Conservation (phyloP, 2,329 filamentous ascomycete species). For the Coniochaeta sp. region DNA sequence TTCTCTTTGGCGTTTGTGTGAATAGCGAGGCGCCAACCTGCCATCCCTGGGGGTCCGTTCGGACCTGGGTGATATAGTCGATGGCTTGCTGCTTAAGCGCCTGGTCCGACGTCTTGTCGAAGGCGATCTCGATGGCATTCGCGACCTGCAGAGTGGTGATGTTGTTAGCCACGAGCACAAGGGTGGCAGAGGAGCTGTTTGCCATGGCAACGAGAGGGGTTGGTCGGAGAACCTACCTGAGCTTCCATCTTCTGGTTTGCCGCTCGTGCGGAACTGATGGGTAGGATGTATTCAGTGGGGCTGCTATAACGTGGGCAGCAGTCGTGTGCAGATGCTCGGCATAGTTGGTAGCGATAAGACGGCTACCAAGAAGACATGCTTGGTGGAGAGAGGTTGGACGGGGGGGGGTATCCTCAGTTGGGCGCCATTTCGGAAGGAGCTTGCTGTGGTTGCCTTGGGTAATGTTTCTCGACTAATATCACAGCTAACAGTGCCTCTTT, state of each 20-base stretch:
- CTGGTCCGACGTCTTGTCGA: conserved; percentile 70
- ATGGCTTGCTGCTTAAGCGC: conserved; percentile 75
- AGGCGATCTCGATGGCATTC: conserved; percentile 92
- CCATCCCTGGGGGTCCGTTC: conserved; percentile 79
- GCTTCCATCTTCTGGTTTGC: conserved; percentile 3
- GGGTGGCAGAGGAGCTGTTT: background rate
- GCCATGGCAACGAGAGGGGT: background rate
- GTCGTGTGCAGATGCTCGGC: conserved; percentile 13
- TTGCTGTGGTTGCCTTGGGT: background rate
- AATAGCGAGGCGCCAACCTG: conserved; percentile 85
- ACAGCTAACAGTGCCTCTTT: background rate
- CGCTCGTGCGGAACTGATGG: conserved; percentile 6
- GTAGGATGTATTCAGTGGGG: conserved; percentile 7
- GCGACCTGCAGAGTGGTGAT: conserved; percentile 57
- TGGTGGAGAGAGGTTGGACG: conserved; percentile 2
- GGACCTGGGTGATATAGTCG: conserved; percentile 71
- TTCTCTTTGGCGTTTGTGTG: conserved; percentile 64
- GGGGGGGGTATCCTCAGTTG: conserved; percentile 12
- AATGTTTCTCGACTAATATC: background rate
- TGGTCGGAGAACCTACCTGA: background rate
- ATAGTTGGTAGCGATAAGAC: conserved; percentile 16
- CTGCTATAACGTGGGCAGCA: conserved; percentile 22
- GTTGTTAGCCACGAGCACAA: background rate
- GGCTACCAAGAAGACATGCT: conserved; percentile 16
- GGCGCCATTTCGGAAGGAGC: conserved; percentile 10